Evolutionary conservation across 1,139 yeast species (phyloP).

Genomic region (Candida sp.): DNA sequence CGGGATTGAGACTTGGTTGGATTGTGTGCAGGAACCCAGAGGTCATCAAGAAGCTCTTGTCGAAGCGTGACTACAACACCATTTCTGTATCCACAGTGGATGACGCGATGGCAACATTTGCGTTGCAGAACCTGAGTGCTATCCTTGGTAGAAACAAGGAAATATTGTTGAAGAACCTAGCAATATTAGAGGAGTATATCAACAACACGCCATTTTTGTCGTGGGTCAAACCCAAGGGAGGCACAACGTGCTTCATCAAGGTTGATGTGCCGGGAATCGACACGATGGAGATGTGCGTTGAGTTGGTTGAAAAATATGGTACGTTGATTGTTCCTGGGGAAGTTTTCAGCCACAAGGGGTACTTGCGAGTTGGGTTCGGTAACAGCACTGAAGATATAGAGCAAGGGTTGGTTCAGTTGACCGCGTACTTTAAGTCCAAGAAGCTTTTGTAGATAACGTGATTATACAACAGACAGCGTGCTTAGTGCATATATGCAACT

Average conservation of each 20-base stretch:
- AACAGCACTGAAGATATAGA: constrained; percentile 39
- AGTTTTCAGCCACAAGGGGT: constrained; percentile 46
- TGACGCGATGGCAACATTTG: constrained; percentile 51
- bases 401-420: constrained; percentile 20
- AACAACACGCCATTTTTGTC: constrained; percentile 26
- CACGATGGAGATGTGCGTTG: constrained; percentile 37
- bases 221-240: constrained; percentile 53
- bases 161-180: constrained; percentile 41
- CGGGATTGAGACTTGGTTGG: constrained; percentile 64
- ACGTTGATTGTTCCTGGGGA: constrained; percentile 58
- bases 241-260: constrained; percentile 51
- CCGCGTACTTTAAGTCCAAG: constrained; percentile 9
- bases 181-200: constrained; percentile 37
- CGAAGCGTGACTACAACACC: constrained; percentile 56
- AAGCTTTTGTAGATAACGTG: background rate
- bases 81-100: constrained; percentile 55
- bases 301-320: constrained; percentile 35
- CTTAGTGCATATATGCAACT: no score
- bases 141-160: constrained; percentile 42
- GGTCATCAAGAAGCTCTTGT: constrained; percentile 34
- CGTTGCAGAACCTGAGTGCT: constrained; percentile 33
- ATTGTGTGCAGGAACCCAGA: constrained; percentile 37
- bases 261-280: constrained; percentile 28
- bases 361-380: constrained; percentile 56
- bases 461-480: no score